Evolutionary conservation across 352 stramenopile genomes (phyloP), one percentile per base, ranked within the genome.

Genomic region (Pythium guiyangense): DNA sequence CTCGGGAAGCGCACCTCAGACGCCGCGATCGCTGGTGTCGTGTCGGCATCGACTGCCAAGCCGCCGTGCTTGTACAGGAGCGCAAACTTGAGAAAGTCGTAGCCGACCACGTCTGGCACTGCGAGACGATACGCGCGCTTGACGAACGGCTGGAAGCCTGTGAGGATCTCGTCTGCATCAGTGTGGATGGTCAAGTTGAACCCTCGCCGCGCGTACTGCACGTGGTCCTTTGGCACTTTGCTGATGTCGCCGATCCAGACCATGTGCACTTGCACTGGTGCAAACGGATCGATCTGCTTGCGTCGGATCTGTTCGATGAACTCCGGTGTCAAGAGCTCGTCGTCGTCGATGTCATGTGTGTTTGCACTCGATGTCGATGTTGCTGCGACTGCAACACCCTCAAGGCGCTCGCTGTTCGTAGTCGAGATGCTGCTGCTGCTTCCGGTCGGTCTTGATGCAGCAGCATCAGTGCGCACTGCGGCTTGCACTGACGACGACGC

Each of bases 21-120:
- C 5, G 60, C 49, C 4, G 6, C 17, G 27, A 59, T 18, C 5
- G 46, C 27, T 4, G 60, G 60, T 1, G 25, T 43, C 18, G 60
- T 66, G 50, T 66, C 60, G 1, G 54, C 60, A 22, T 66, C 60
- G 12, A 58, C 60, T 8, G 43, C 54, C 0, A 66, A 26, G n/a
- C n/a, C n/a, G n/a, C n/a, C n/a, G n/a, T n/a, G n/a, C n/a, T n/a
- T n/a, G n/a, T n/a, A n/a, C n/a, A 66, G 34, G 14, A 66, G 5
- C 26, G 53, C 49, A 37, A 66, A 45, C 54, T 66, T 66, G 42
- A 66, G 54, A 11, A 66, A 62, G 43, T 66, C 60, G 43, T 44
- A 56, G 17, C 60, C 60, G 0, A 49, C 54, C 0, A 66, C 45
- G 0, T 18, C 25, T 2, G 60, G 60, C 20, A 66, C 45, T 0